These are phyloP conservation scores for Solanum peruvianum DNA, from an alignment of 257 asterid genomes.

Conservation along the genomic window DNA sequence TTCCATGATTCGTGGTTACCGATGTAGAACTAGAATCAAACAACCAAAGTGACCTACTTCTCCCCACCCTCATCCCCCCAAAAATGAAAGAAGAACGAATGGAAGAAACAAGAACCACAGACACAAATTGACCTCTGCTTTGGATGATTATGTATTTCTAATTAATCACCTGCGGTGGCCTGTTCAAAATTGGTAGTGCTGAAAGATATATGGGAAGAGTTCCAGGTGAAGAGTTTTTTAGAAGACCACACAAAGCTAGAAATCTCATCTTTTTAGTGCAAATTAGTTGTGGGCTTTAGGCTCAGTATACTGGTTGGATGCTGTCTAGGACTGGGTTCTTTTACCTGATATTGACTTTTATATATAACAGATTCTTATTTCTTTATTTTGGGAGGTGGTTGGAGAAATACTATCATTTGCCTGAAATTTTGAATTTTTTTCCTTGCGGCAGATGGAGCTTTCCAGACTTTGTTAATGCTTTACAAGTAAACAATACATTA, in stretches of 20 bases:
- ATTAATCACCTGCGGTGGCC: neutral
- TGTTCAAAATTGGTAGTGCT: neutral
- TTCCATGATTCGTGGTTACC: neutral
- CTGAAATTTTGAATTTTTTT: neutral
- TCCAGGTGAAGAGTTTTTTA: neutral
- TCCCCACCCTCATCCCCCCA: neutral
- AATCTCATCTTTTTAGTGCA: neutral
- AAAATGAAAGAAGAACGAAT: neutral
- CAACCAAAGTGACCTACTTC: neutral
- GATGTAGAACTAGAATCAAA: neutral
- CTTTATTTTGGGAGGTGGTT: neutral
- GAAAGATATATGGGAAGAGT: neutral
- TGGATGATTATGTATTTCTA: neutral
- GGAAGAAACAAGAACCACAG: neutral
- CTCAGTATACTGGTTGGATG: neutral
- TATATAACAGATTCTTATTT: neutral
- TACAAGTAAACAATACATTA: constrained; percentile 30
- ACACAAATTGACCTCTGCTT: neutral
- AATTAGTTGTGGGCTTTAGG: neutral
- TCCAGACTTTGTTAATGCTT: constrained; percentile 19
- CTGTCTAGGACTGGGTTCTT: neutral
- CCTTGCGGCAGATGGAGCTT: constrained; percentile 5
- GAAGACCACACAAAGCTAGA: neutral
- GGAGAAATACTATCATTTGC: neutral
- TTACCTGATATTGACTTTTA: neutral